A percentile compares a stretch with the other conserved stretches of the same genome.
Evolutionary conservation across 768 basidiomycete genomes (phyloP).

Genomic region (Psilocybe sp.): DNA sequence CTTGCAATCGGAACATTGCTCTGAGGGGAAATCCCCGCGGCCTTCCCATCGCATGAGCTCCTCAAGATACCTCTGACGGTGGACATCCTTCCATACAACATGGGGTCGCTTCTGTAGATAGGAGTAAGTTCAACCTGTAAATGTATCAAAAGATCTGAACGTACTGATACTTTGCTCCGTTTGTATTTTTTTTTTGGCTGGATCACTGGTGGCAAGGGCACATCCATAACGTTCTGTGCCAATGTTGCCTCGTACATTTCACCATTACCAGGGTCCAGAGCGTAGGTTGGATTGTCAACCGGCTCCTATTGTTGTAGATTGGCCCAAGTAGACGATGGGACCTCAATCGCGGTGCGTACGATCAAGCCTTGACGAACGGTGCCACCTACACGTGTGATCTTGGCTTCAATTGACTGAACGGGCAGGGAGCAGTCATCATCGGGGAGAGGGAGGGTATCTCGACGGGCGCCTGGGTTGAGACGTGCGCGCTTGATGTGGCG

Average conservation of each 20-base stretch:
- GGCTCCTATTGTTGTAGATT: neutral
- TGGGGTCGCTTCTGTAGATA: conserved; percentile 5
- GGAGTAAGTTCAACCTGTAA: no score
- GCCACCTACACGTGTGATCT: no score
- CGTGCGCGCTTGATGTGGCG: no score
- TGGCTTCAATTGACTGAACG: no score
- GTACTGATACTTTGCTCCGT: neutral
- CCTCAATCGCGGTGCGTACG: no score
- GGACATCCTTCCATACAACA: conserved; percentile 7
- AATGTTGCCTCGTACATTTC: conserved; percentile 5
- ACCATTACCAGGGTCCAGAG: conserved; percentile 6
- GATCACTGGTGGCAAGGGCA: neutral
- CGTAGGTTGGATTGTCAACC: conserved; percentile 4
- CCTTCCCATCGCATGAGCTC: conserved; percentile 8
- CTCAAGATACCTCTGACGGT: conserved; percentile 5
- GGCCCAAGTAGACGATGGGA: neutral
- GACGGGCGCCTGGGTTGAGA: no score
- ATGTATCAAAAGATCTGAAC: neutral
- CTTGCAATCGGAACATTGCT: conserved; percentile 7
- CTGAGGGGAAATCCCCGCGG: conserved; percentile 1
- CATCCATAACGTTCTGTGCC: neutral
- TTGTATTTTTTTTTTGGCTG: no score
- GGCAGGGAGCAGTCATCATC: no score
- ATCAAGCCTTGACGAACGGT: no score
- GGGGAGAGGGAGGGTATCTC: no score